phyloP scores from a whole-genome alignment of 2,329 filamentous ascomycete genomes.

The Alternaria rosae region DNA sequence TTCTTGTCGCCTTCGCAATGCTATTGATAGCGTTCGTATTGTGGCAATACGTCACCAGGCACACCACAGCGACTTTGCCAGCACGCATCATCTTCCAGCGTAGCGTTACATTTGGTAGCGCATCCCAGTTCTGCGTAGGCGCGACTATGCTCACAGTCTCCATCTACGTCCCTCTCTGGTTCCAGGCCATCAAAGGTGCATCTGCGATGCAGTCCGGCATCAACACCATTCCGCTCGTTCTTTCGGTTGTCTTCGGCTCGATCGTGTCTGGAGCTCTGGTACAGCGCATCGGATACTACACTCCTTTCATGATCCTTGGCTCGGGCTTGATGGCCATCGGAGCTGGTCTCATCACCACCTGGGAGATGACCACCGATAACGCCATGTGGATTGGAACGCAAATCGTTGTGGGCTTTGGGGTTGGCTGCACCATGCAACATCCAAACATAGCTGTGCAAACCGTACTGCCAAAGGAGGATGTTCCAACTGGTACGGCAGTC shows the following conservation, averaged over 20 bases:
- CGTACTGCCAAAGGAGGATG: slow-evolving; percentile 49
- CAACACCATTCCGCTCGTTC: slow-evolving; percentile 55
- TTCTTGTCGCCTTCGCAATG: slow-evolving; percentile 52
- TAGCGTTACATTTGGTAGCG: slow-evolving; percentile 51
- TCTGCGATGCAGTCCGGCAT: slow-evolving; percentile 55
- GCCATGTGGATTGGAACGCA: slow-evolving; percentile 45
- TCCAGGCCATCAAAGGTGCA: slow-evolving; percentile 56
- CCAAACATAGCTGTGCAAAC: slow-evolving; percentile 55
- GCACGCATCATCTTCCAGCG: slow-evolving; percentile 53
- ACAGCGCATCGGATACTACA: slow-evolving; percentile 56
- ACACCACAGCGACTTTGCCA: slow-evolving; percentile 53
- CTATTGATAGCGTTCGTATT: slow-evolving; percentile 50
- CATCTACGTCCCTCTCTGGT: slow-evolving; percentile 56
- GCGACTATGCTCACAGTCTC: slow-evolving; percentile 48
- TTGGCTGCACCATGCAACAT: slow-evolving; percentile 57
- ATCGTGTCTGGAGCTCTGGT: slow-evolving; percentile 51
- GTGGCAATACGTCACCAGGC: slow-evolving; percentile 49
- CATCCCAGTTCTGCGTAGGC: slow-evolving; percentile 52
- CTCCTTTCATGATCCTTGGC: slow-evolving; percentile 55
- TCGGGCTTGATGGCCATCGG: slow-evolving; percentile 53
- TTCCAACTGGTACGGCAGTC: slow-evolving; percentile 54
- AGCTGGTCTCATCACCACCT: slow-evolving; percentile 55
- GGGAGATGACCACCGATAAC: slow-evolving; percentile 41
- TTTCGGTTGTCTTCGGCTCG: slow-evolving; percentile 53
- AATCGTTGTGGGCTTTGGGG: slow-evolving; percentile 44